Percentiles rank a stretch among this genome's conserved stretches.
phyloP scores from a whole-genome alignment of 495 filamentous ascomycete genomes.

The Sphaerosporella brunnea region DNA sequence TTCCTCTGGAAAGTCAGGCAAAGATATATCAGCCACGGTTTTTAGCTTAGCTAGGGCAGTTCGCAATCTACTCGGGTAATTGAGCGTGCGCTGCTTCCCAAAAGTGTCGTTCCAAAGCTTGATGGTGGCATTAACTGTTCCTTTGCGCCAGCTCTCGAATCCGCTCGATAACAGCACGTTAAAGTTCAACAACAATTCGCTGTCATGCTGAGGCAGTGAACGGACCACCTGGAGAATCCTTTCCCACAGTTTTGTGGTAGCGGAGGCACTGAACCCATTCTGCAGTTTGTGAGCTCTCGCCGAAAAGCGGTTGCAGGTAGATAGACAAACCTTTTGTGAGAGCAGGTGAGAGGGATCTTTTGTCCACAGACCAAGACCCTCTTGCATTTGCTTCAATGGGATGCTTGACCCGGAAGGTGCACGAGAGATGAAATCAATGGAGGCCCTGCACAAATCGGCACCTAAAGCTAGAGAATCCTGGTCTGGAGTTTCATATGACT shows the following conservation, averaged over 20 bases:
- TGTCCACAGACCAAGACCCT: conserved; percentile 43
- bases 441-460: not conserved
- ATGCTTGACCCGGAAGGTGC: conserved; percentile 26
- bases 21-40: conserved; percentile 30
- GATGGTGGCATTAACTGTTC: conserved; percentile 36
- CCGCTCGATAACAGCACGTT: conserved; percentile 39
- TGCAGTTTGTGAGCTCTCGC: not conserved
- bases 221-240: conserved; percentile 10
- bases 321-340: conserved; percentile 8
- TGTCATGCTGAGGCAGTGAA: conserved; percentile 26
- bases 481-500: conserved; percentile 3
- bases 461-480: conserved; percentile 1
- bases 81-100: conserved; percentile 30
- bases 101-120: conserved; percentile 44
- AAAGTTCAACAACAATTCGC: conserved; percentile 31
- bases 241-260: conserved; percentile 8
- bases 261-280: conserved; percentile 1
- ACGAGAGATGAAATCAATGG: conserved; percentile 23
- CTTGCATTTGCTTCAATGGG: conserved; percentile 35
- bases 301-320: not conserved
- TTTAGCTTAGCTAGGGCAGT: conserved; percentile 33
- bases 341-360: conserved; percentile 32
- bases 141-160: conserved; percentile 37
- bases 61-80: conserved; percentile 34
- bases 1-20: conserved; percentile 33